phyloP scores from a whole-genome alignment of 768 basidiomycete species.

The Coprinopsis strossmayeri region DNA sequence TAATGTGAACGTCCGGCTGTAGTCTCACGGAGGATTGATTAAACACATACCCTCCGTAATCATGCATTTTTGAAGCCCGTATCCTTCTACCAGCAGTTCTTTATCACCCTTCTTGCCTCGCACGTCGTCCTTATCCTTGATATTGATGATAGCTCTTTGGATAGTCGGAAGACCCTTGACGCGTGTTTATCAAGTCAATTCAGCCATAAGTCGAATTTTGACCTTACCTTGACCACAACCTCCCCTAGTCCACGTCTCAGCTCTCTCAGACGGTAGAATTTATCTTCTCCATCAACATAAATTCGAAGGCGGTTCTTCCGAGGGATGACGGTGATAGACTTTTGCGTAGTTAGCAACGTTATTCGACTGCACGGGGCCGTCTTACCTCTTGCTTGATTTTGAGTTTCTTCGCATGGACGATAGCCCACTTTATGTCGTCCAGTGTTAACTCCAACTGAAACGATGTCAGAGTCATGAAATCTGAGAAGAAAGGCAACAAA shows the following conservation, averaged over 20 bases:
- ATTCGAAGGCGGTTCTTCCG: slow-evolving; percentile 71
- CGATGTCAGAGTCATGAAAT: too few relatives aligned
- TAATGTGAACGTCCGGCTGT: not conserved
- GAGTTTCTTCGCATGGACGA: slow-evolving; percentile 79
- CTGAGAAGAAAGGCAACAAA: not conserved
- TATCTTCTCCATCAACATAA: slow-evolving; percentile 72
- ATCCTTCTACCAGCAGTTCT: slow-evolving; percentile 93
- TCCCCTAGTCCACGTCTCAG: slow-evolving; percentile 78
- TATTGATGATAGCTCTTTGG: slow-evolving; percentile 91
- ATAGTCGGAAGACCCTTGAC: slow-evolving; percentile 78
- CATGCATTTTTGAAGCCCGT: slow-evolving; percentile 96
- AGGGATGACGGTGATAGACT: slow-evolving; percentile 76
- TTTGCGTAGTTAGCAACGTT: too few relatives aligned
- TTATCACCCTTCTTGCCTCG: slow-evolving; percentile 83
- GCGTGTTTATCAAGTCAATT: slow-evolving; percentile 24
- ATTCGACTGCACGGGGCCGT: too few relatives aligned
- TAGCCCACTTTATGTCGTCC: slow-evolving; percentile 90
- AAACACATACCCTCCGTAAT: slow-evolving; percentile 74
- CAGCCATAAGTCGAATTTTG: too few relatives aligned
- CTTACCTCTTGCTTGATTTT: slow-evolving; percentile 85
- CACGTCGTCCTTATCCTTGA: slow-evolving; percentile 80
- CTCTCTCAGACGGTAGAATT: slow-evolving; percentile 78
- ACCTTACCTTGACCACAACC: slow-evolving; percentile 55
- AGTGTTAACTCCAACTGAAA: slow-evolving; percentile 83
- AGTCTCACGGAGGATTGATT: slow-evolving; percentile 1